Base-by-base conservation (phyloP, 2,329 filamentous ascomycete species). In the Pestalotiopsis fici region DNA sequence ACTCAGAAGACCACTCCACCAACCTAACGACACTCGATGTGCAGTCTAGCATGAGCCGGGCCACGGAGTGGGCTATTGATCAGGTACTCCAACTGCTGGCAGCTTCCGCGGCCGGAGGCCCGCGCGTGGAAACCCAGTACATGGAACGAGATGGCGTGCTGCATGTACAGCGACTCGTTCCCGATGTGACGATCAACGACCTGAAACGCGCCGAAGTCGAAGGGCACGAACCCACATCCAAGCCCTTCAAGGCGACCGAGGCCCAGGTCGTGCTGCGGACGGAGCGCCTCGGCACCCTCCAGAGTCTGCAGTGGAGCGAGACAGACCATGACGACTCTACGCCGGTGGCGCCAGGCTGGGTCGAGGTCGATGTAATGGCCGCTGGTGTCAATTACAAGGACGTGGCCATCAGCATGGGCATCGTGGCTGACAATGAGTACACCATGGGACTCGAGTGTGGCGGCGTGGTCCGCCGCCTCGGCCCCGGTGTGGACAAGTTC, bases 321-420 rank as follows among this genome's bases (percentile, higher is more conserved):
- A 64, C 37, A 4, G 35, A 56, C 1, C 15, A 66, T 7, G 66
- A 43, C 2, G 66, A 72, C 23, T 69, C 1, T 23, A 59, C 12
- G n/a, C 59, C 4, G 72, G 71, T n/a, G 64, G 69, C 4, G n/a
- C n/a, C n/a, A n/a, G n/a, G n/a, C n/a, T n/a, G n/a, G n/a, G 66
- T 82, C 18, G 77, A 82, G 43, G 69, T 83, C 5, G 70, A 80
- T 55, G 66, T 77, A 0, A 67, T 71, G 63, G 76, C 80, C 1
- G 65, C 72, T 4, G 81, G 79, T 13, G 65, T 83, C 3, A 82
- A 82, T n/a, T n/a, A n/a, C n/a, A n/a, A n/a, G n/a, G n/a, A n/a
- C n/a, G n/a, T n/a, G n/a, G n/a, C n/a, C n/a, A n/a, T n/a, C n/a
- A n/a, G n/a, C n/a, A n/a, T n/a, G n/a, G n/a, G n/a, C n/a, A n/a